A percentile compares a stretch with the other conserved stretches of the same genome.
Conservation (phyloP, 129 eudicot genomes). For the Sambucus nigra region DNA sequence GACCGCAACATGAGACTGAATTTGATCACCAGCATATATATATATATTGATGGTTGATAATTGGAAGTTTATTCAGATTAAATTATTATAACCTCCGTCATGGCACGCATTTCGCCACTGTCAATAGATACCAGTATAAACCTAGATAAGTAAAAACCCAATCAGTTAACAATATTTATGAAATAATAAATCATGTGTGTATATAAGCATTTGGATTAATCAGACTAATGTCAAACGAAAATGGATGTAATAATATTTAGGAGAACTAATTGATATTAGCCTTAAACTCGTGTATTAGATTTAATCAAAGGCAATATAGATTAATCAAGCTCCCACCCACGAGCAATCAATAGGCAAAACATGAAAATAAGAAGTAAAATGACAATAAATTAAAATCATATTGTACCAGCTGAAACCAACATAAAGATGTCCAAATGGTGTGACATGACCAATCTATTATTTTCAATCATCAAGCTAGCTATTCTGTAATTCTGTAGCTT, state of each 20-base stretch:
- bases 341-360: neutral
- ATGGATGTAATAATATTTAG: neutral
- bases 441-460: slow-evolving; percentile 68
- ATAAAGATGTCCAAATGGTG: slow-evolving; percentile 94
- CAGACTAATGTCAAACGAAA: neutral
- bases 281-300: too few relatives aligned
- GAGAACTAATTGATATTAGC: too few relatives aligned
- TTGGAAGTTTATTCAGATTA: too few relatives aligned
- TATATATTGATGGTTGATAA: too few relatives aligned
- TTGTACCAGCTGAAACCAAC: slow-evolving; percentile 80
- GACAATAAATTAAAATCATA: too few relatives aligned
- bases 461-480: slow-evolving; percentile 68
- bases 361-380: neutral
- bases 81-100: slow-evolving; percentile 96
- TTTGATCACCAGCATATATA: too few relatives aligned
- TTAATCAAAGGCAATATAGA: neutral
- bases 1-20: too few relatives aligned
- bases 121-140: slow-evolving; percentile 44
- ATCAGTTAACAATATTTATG: too few relatives aligned
- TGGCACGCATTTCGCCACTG: slow-evolving; percentile 99
- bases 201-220: slow-evolving; percentile 10
- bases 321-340: neutral
- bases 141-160: slow-evolving; percentile 10
- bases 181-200: too few relatives aligned
- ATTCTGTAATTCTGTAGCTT: slow-evolving; percentile 39